These are phyloP conservation scores for Tolypocladium amazonense DNA, from an alignment of 2,329 filamentous ascomycete species.

Conservation along the genomic window DNA sequence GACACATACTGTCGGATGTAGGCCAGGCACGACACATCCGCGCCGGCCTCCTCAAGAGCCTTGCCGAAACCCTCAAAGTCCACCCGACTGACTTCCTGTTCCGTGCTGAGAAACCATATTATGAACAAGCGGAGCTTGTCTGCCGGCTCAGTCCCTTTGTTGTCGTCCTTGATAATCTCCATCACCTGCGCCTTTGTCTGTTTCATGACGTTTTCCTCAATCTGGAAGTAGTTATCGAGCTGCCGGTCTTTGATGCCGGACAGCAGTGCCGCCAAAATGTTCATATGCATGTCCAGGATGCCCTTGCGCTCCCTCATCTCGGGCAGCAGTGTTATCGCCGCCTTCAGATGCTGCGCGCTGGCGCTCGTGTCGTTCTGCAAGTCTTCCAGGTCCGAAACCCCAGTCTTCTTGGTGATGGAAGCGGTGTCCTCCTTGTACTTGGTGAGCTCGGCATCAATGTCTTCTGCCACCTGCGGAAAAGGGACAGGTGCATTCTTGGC, in stretches of 20 bases:
- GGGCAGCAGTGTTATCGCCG: constrained; percentile 84
- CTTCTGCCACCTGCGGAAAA: constrained; percentile 92
- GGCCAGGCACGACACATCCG: constrained; percentile 65
- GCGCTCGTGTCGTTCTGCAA: constrained; percentile 80
- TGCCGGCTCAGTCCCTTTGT: constrained; percentile 71
- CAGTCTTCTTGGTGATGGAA: constrained; percentile 91
- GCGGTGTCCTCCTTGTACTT: constrained; percentile 93
- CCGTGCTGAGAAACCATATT: constrained; percentile 93
- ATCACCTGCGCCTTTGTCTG: constrained; percentile 83
- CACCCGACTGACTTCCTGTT: constrained; percentile 70
- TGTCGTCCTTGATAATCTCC: constrained; percentile 69
- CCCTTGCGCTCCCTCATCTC: constrained; percentile 88
- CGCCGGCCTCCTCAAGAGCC: constrained; percentile 64
- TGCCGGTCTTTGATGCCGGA: constrained; percentile 87
- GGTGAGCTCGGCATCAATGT: constrained; percentile 87
- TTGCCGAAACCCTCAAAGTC: constrained; percentile 85
- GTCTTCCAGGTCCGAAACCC: constrained; percentile 85
- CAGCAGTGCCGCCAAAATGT: constrained; percentile 70
- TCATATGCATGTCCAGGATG: constrained; percentile 98
- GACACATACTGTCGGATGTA: constrained; percentile 71
- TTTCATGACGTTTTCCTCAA: constrained; percentile 88
- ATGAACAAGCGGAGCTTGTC: constrained; percentile 93
- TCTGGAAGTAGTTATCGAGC: constrained; percentile 89
- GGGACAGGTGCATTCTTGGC: constrained; percentile 80
- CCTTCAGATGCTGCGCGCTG: constrained; percentile 89